Evolutionary conservation across 495 filamentous ascomycete species (phyloP).

Genomic region (Xylaria scruposa): DNA sequence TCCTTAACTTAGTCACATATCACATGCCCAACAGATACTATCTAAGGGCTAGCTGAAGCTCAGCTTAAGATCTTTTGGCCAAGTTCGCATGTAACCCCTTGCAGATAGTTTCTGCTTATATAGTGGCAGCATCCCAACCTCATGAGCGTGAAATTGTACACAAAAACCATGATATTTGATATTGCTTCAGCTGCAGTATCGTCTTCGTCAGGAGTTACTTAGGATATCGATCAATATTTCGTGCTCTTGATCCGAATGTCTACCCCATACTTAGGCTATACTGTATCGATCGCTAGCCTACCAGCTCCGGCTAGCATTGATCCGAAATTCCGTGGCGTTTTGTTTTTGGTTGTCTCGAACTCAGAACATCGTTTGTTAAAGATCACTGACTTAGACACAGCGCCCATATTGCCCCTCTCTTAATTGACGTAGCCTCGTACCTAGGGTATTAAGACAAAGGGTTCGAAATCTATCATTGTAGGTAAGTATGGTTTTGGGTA

Average conservation of each 20-base stretch:
- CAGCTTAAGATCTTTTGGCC: background rate
- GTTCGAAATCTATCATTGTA: background rate
- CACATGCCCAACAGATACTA: background rate
- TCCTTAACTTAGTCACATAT: background rate
- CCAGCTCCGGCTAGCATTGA: conserved; percentile 1
- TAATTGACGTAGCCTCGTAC: background rate
- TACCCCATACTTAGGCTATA: background rate
- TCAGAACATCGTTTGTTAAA: background rate
- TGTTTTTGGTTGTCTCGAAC: conserved; percentile 4
- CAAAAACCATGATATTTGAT: background rate
- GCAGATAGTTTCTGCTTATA: background rate
- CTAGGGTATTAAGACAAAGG: background rate
- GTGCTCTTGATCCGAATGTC: background rate
- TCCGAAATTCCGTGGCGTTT: conserved; percentile 5
- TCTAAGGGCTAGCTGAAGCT: background rate
- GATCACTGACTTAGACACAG: background rate
- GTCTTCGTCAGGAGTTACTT: background rate
- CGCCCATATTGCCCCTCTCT: background rate
- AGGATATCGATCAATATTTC: background rate
- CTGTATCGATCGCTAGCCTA: background rate
- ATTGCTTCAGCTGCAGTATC: background rate
- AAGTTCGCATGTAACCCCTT: background rate
- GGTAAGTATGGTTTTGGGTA: background rate
- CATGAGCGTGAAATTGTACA: background rate
- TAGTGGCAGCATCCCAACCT: background rate